These are phyloP conservation scores for Teunomyces panamensis DNA, from an alignment of 805 yeast species.

Conservation along the genomic window DNA sequence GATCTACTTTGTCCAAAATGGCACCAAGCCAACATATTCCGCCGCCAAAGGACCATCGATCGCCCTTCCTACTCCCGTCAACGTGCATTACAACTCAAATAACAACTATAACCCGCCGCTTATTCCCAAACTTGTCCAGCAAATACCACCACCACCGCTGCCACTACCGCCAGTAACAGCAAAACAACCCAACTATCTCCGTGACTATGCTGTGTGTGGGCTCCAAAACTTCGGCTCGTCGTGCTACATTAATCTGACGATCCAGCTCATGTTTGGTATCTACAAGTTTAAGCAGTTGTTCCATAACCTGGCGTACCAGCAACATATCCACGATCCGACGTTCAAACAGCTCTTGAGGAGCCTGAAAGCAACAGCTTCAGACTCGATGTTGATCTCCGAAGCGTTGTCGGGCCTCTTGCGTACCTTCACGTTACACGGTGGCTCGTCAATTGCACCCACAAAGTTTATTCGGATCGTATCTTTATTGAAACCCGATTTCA, in stretches of 20 bases:
- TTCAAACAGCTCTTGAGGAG: slow-evolving; percentile 21
- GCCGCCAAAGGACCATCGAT: neutral
- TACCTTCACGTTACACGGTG: slow-evolving; percentile 58
- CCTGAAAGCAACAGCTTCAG: slow-evolving; percentile 11
- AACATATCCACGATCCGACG: slow-evolving; percentile 37
- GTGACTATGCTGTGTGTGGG: slow-evolving; percentile 54
- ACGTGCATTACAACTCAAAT: neutral
- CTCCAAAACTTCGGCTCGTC: slow-evolving; percentile 68
- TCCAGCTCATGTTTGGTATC: slow-evolving; percentile 66
- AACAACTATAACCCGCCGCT: neutral
- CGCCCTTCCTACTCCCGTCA: neutral
- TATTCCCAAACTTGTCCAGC: neutral
- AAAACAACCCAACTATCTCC: slow-evolving; percentile 22
- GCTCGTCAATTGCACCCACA: slow-evolving; percentile 61
- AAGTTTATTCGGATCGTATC: slow-evolving; percentile 55
- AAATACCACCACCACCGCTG: neutral
- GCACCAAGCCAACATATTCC: slow-evolving; percentile 1
- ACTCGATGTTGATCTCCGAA: slow-evolving; percentile 38
- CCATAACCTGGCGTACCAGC: slow-evolving; percentile 40
- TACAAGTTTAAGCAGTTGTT: slow-evolving; percentile 49
- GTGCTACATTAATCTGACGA: slow-evolving; percentile 71
- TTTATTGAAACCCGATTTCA: slow-evolving; percentile 59
- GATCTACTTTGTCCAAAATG: neutral
- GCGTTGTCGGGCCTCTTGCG: slow-evolving; percentile 54
- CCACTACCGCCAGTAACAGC: slow-evolving; percentile 3